A percentile compares a stretch with the other conserved stretches of the same genome.
Conservation (phyloP, 2,329 filamentous ascomycete species). For the Cytospora piceicola region DNA sequence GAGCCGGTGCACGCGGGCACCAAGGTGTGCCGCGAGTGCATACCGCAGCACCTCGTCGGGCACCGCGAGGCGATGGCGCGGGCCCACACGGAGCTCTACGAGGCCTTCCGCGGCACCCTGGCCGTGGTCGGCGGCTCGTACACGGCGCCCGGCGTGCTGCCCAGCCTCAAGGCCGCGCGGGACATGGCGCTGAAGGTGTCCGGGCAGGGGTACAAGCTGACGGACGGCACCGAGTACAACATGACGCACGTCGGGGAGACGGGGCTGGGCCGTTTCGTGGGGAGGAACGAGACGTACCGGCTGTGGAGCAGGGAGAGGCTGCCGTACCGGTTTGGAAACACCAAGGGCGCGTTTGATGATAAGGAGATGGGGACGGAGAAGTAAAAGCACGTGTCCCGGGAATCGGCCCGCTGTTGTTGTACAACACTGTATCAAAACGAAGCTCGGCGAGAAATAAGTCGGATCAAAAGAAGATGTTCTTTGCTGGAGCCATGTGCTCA, state of each 20-base stretch:
- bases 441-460: no score
- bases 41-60: slow-evolving; percentile 87
- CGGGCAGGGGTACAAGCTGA: slow-evolving; percentile 26
- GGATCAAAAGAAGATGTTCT: not conserved
- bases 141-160: slow-evolving; percentile 54
- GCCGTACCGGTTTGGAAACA: slow-evolving; percentile 22
- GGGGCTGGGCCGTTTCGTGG: slow-evolving; percentile 40
- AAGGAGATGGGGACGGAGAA: not conserved
- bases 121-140: slow-evolving; percentile 65
- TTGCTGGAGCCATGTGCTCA: not conserved
- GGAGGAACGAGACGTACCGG: slow-evolving; percentile 25
- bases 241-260: slow-evolving; percentile 38
- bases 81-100: slow-evolving; percentile 58
- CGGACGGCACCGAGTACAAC: slow-evolving; percentile 10
- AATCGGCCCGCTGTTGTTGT: not conserved
- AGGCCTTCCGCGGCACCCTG: slow-evolving; percentile 64
- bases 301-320: slow-evolving; percentile 6
- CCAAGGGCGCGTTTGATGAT: slow-evolving; percentile 1
- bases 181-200: slow-evolving; percentile 49
- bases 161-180: slow-evolving; percentile 54
- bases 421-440: not conserved
- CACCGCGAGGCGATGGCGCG: slow-evolving; percentile 66
- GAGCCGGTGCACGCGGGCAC: slow-evolving; percentile 59
- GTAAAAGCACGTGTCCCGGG: not conserved
- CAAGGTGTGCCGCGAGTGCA: slow-evolving; percentile 68